A percentile compares a stretch with the other conserved stretches of the same genome.
These are phyloP conservation scores for Lizonia empirigonia DNA, from an alignment of 2,329 filamentous ascomycete species.

Conservation along the genomic window DNA sequence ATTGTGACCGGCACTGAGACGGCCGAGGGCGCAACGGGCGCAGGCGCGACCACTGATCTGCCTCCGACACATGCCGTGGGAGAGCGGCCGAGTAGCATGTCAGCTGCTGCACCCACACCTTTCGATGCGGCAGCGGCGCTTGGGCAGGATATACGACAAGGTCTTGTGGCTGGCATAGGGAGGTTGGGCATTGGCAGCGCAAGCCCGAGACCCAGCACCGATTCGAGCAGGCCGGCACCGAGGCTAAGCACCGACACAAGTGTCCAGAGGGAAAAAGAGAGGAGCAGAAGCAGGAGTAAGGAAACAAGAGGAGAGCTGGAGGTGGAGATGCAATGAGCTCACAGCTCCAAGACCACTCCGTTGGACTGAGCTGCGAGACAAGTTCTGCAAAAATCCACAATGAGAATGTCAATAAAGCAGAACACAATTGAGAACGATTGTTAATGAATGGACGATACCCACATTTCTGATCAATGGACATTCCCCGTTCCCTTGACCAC, in stretches of 20 bases:
- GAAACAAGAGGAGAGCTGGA: conserved; percentile 37
- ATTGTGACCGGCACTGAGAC: conserved; percentile 46
- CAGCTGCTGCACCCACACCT: conserved; percentile 24
- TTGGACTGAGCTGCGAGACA: no score
- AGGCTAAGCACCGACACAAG: conserved; percentile 20
- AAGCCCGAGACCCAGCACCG: conserved; percentile 23
- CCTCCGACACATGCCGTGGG: conserved; percentile 32
- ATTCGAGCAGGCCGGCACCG: not conserved
- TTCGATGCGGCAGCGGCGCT: conserved; percentile 37
- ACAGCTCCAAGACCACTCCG: no score
- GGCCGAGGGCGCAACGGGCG: conserved; percentile 39
- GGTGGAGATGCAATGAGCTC: conserved; percentile 47
- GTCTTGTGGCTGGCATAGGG: conserved; percentile 40
- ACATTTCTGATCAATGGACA: no score
- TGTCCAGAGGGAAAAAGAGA: conserved; percentile 19
- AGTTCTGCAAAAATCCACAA: no score
- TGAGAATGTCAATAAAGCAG: no score
- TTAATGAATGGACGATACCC: no score
- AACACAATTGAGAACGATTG: no score
- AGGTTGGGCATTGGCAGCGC: conserved; percentile 33
- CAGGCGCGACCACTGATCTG: conserved; percentile 34
- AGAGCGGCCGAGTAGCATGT: conserved; percentile 15
- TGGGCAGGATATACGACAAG: conserved; percentile 38
- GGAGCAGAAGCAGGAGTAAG: conserved; percentile 28
- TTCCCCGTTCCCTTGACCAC: no score